Base-by-base conservation (phyloP, 305 asterid genomes). In the Petunia hybrid region DNA sequence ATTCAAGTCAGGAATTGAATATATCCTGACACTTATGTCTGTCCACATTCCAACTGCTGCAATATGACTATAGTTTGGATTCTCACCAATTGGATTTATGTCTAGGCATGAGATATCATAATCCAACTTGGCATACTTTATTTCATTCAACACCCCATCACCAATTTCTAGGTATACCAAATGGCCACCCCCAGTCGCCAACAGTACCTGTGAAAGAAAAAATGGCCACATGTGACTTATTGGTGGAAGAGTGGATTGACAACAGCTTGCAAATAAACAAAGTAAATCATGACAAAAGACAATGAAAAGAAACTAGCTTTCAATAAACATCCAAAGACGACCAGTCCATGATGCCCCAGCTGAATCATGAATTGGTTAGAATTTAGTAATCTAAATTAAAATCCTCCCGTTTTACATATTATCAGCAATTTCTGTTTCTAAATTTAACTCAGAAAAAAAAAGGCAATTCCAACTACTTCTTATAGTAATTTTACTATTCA, bases 1-100 rank as follows among this genome's bases (percentile, higher is more conserved):
- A 85, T 88, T 93, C 87, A 95, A 78, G 80, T 92, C 98, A 1
- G 98, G 98, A 85, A 95, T 97, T 57, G 97, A 95, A 87, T 87
- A 93, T 82, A 90, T 93, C 84, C 98, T 84, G 68, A 79, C 82
- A 66, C 82, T 79, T 66, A 79, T 66, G 77, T 79, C 82, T 51
- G 77, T 79, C 82, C 82, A 79, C 82, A 79, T 79, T 8, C 82
- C 82, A 80, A 94, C 98, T 5, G 92, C 94, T 83, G 98, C 97
- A 48, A 92, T 89, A 80, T 89, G 86, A 86, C 98, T 91, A 74
- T 81, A 80, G 82, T 89, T 91, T 88, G 94, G 89, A 89, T 89
- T 83, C 38, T 87, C 94, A 69, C 94, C 95, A 84, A 92, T 90
- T 67, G 98, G 96, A 85, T 92, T 94, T 43, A 94, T 89, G 85